Evolutionary conservation across 306 rosid species (phyloP).

Genomic region (Prunus davidiana): DNA sequence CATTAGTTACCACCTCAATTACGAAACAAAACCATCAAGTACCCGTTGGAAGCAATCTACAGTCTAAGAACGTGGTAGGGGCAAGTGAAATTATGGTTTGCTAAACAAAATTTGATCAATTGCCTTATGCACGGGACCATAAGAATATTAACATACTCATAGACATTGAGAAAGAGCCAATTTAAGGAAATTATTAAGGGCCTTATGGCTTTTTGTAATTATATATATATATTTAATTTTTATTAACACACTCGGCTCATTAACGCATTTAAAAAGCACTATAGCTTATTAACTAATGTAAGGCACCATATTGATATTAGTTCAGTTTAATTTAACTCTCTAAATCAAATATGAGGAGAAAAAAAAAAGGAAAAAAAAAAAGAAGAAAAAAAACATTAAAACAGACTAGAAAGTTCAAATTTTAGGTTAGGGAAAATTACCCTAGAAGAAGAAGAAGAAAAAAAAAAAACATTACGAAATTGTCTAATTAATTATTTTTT

Average conservation of each 20-base stretch:
- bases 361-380: not conserved
- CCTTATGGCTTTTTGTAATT: not conserved
- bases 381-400: not conserved
- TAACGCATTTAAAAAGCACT: not conserved
- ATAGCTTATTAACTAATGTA: not conserved
- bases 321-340: not conserved
- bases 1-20: not conserved
- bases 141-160: too few species aligned
- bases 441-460: not conserved
- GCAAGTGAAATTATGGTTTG: not conserved
- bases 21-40: not conserved
- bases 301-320: too few species aligned
- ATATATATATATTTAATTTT: not conserved
- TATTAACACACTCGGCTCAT: not conserved
- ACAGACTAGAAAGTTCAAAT: not conserved
- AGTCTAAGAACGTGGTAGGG: not conserved
- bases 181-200: not conserved
- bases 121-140: constrained; percentile 6
- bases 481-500: too few species aligned
- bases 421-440: constrained; percentile 1
- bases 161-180: constrained; percentile 9
- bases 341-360: not conserved
- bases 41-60: not conserved
- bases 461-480: too few species aligned
- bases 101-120: not conserved